Conservation (phyloP, 768 basidiomycete genomes). For the Amanita rubescens region DNA sequence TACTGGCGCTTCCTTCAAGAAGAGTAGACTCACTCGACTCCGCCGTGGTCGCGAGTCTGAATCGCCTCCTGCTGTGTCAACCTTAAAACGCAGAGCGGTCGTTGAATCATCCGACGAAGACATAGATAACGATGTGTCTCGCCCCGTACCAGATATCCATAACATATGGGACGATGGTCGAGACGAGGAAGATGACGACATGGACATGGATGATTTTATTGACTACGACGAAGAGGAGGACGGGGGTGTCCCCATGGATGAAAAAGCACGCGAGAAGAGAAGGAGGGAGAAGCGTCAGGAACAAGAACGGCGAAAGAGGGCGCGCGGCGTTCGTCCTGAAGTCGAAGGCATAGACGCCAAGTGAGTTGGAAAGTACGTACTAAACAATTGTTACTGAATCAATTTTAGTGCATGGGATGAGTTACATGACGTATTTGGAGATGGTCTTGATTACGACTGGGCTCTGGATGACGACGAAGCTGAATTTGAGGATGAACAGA, state of each 20-base stretch:
- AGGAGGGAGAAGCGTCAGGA: slow-evolving; percentile 60
- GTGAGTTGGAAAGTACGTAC: slow-evolving; percentile 37
- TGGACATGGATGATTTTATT: slow-evolving; percentile 72
- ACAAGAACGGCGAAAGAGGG: slow-evolving; percentile 60
- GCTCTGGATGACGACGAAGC: slow-evolving; percentile 76
- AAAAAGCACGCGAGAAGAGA: slow-evolving; percentile 69
- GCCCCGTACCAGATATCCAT: slow-evolving; percentile 55
- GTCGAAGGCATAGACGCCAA: slow-evolving; percentile 76
- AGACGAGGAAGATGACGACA: slow-evolving; percentile 68
- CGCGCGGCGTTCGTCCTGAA: slow-evolving; percentile 51
- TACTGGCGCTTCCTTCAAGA: slow-evolving; percentile 73
- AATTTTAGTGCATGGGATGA: slow-evolving; percentile 82
- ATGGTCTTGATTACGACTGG: slow-evolving; percentile 95
- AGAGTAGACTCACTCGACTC: slow-evolving; percentile 54
- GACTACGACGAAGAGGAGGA: slow-evolving; percentile 80
- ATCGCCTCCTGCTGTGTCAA: slow-evolving; percentile 57
- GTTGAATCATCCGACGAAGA: slow-evolving; percentile 78
- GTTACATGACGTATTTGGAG: slow-evolving; percentile 93
- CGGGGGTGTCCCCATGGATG: slow-evolving; percentile 60
- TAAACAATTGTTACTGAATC: slow-evolving; percentile 9
- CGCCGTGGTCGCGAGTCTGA: slow-evolving; percentile 70
- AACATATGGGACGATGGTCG: slow-evolving; percentile 83
- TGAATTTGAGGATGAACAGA: slow-evolving; percentile 41
- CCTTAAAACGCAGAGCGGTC: slow-evolving; percentile 49
- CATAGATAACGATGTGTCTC: slow-evolving; percentile 48